phyloP scores from a whole-genome alignment of 2,329 filamentous ascomycete genomes.

The Oidium heveae region DNA sequence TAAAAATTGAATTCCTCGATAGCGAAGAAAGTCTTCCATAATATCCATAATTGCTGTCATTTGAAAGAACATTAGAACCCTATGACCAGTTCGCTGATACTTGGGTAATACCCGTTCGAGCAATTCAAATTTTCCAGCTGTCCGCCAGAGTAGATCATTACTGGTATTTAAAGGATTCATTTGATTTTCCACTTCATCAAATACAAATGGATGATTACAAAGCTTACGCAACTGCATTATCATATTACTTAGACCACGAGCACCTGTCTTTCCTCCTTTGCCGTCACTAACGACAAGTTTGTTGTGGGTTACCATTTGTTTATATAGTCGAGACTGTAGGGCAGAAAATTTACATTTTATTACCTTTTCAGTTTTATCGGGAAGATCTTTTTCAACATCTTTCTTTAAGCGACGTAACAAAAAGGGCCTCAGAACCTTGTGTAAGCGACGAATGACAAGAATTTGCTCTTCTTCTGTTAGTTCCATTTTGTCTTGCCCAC shows the following conservation, averaged over 20 bases:
- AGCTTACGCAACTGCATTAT: slow-evolving; percentile 98
- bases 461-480: slow-evolving; percentile 98
- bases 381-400: slow-evolving; percentile 95
- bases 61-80: slow-evolving; percentile 98
- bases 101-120: slow-evolving; percentile 83
- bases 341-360: slow-evolving; percentile 98
- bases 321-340: slow-evolving; percentile 79
- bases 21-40: slow-evolving; percentile 92
- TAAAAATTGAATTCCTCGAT: slow-evolving; percentile 61
- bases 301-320: slow-evolving; percentile 91
- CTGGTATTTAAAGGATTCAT: slow-evolving; percentile 79
- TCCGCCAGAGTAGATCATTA: slow-evolving; percentile 88
- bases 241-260: slow-evolving; percentile 96
- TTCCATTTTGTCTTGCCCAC: slow-evolving; percentile 96
- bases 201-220: slow-evolving; percentile 97
- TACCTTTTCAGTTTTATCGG: slow-evolving; percentile 96
- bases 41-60: slow-evolving; percentile 99
- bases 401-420: slow-evolving; percentile 95
- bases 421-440: slow-evolving; percentile 95
- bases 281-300: slow-evolving; percentile 83
- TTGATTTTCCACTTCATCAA: slow-evolving; percentile 91
- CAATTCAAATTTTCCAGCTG: slow-evolving; percentile 89
- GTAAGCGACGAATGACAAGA: slow-evolving; percentile 88
- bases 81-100: slow-evolving; percentile 73
- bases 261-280: slow-evolving; percentile 81